Base-by-base conservation (phyloP, 345 rosid genomes). In the Brassica juncea region DNA sequence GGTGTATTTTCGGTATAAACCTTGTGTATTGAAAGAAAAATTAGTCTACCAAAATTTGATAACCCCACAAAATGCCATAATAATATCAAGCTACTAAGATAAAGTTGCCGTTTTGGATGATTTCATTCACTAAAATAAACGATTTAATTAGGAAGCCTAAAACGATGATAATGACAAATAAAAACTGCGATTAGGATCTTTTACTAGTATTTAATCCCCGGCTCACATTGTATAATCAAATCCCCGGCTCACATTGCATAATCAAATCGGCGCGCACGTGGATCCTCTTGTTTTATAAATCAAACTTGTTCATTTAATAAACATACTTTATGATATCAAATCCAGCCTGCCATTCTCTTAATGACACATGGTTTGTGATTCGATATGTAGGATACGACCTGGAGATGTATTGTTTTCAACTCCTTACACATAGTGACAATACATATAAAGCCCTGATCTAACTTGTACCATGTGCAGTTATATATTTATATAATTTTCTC, bases 291-390 rank as follows among this genome's bases (percentile, higher is more conserved):
- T 80, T 23, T 68, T 68, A 73, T 44, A 58, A 73, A 68, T 70
- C 65, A 23, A 32, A 70, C 4, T 54, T 69, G 5, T 16, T 25
- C 35, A 67, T n/a, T 35, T 12, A 62, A 25, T 27, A 74, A 61
- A 34, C 35, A 52, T 75, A 70, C 16, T 70, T 75, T 57, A 42
- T 31, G 63, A 57, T 80, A 35, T 35, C 35, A 75, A 76, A 52
- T 35, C 77, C 84, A 84, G 77, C 65, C 80, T 82, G 84, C 83
- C 87, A 84, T 82, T 82, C 85, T 80, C 58, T 75, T 71, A 64
- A 58, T 71, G 72, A 75, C 68, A 74, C 67, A 39, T 63, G 58
- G 71, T 75, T 27, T 30, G 35, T 80, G 80, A 75, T 80, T 80
- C 76, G 83, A 75, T 80, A 35, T 70, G 76, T 70, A 52, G 66